Evolutionary conservation across 495 filamentous ascomycete species (phyloP).

Genomic region (Aspergillus haitiensis): DNA sequence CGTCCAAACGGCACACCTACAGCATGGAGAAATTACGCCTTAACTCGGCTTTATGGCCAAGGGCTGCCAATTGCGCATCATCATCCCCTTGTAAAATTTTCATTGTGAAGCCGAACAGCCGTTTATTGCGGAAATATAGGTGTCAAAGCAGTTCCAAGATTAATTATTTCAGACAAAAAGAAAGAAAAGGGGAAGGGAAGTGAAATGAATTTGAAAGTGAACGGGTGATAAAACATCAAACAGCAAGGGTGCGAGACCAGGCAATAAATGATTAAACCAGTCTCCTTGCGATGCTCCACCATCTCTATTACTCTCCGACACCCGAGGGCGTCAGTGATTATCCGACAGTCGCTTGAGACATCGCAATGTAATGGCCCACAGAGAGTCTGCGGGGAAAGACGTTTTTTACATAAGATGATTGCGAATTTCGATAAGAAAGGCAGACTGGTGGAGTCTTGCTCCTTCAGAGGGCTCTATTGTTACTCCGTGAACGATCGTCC

Average conservation of each 20-base stretch:
- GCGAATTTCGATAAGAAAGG: constrained; percentile 1
- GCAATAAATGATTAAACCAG: neutral
- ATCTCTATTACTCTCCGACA: neutral
- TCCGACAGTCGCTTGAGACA: neutral
- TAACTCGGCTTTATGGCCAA: constrained; percentile 66
- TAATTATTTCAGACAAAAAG: too few relatives aligned
- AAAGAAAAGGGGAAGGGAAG: constrained; percentile 1
- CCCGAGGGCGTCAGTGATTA: neutral
- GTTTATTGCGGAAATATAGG: neutral
- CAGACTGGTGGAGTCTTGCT: neutral
- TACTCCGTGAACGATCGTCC: neutral
- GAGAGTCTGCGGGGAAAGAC: neutral
- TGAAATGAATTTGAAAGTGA: constrained; percentile 1
- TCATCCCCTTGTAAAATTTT: constrained; percentile 34
- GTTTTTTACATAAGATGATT: neutral
- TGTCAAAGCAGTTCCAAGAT: constrained; percentile 19
- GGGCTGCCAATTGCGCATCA: constrained; percentile 58
- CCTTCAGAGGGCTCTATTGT: too few relatives aligned
- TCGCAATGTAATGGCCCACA: neutral
- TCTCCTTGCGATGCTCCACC: constrained; percentile 12
- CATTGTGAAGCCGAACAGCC: constrained; percentile 22
- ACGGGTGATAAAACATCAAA: neutral
- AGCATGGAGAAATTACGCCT: constrained; percentile 57
- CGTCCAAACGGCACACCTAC: constrained; percentile 24
- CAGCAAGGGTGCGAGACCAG: neutral